These are phyloP conservation scores for Chaetomium olivaceum DNA, from an alignment of 2,329 filamentous ascomycete genomes.

Conservation along the genomic window DNA sequence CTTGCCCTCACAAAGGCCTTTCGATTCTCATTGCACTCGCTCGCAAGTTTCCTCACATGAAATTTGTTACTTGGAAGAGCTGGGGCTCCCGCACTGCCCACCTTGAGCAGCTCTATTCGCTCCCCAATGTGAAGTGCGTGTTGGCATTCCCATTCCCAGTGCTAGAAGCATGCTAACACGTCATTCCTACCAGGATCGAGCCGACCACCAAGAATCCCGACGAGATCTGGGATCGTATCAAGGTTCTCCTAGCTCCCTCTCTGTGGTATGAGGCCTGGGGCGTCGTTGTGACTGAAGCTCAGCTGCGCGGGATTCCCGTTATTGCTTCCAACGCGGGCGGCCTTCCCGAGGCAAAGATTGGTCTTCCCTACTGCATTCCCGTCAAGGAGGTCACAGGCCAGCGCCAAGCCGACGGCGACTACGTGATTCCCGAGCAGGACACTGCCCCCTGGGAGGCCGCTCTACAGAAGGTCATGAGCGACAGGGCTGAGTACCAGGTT, in stretches of 20 bases:
- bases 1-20: slow-evolving; percentile 33
- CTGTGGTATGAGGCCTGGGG: slow-evolving; percentile 35
- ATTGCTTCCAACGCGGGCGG: slow-evolving; percentile 33
- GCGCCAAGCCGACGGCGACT: slow-evolving; percentile 27
- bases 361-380: slow-evolving; percentile 30
- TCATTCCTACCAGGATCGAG: slow-evolving; percentile 20
- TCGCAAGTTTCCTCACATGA: slow-evolving; percentile 28
- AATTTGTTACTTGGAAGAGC: slow-evolving; percentile 34
- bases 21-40: slow-evolving; percentile 30
- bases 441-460: slow-evolving; percentile 28
- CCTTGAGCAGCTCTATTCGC: slow-evolving; percentile 20
- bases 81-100: slow-evolving; percentile 29
- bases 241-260: slow-evolving; percentile 32
- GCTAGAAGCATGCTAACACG: slow-evolving; percentile 16
- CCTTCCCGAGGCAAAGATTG: slow-evolving; percentile 32
- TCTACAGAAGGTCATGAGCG: slow-evolving; percentile 26
- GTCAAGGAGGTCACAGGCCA: slow-evolving; percentile 31
- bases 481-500: slow-evolving; percentile 23
- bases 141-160: too few species aligned
- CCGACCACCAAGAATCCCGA: slow-evolving; percentile 30
- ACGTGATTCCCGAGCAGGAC: slow-evolving; percentile 31
- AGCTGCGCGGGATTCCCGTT: slow-evolving; percentile 34
- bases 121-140: slow-evolving; percentile 31
- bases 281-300: slow-evolving; percentile 33
- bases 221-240: slow-evolving; percentile 34